Conservation (phyloP, 2,329 filamentous ascomycete species). For the Cryphonectria radicalis region DNA sequence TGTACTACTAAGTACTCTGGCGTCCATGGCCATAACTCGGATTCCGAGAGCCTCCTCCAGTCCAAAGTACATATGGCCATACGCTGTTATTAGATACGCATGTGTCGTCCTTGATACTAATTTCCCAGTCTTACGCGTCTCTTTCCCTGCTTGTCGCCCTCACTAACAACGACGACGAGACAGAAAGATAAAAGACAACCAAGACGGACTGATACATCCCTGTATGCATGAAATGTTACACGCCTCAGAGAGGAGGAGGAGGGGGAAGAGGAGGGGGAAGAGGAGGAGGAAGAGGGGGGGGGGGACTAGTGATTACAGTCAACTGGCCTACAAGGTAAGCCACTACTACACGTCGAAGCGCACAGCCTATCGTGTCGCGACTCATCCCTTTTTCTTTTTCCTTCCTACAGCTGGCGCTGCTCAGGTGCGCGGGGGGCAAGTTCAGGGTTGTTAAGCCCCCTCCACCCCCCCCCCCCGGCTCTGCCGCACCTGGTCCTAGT, state of each 20-base stretch:
- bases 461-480: background rate
- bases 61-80: too few relatives aligned
- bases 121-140: background rate
- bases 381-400: background rate
- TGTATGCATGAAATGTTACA: background rate
- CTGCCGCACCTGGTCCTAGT: background rate
- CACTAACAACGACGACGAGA: background rate
- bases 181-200: background rate
- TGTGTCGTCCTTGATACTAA: background rate
- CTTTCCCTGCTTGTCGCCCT: background rate
- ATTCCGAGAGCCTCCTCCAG: background rate
- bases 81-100: background rate
- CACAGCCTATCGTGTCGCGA: background rate
- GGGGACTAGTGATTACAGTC: background rate
- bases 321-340: background rate
- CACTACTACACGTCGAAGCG: background rate
- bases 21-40: background rate
- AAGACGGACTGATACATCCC: background rate
- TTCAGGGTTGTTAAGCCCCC: background rate
- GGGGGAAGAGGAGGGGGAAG: background rate
- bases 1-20: background rate
- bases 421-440: background rate
- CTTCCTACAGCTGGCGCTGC: background rate
- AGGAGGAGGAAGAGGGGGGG: too few relatives aligned
- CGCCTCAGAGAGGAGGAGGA: background rate